Base-by-base conservation (phyloP, 441 rosid genomes). In the Adansonia gregorii region DNA sequence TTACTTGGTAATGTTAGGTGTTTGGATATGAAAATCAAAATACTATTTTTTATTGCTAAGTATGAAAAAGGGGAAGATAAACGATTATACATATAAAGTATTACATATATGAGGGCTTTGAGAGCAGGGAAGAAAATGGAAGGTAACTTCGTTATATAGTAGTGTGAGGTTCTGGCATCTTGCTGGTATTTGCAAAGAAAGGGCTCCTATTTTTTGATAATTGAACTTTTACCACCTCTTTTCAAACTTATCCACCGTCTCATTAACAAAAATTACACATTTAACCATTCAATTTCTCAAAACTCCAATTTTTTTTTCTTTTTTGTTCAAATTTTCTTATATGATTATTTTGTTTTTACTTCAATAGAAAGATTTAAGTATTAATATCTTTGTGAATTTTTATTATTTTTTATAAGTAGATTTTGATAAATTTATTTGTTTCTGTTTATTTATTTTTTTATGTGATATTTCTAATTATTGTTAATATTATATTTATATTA, bases 21-120 rank as follows among this genome's bases (percentile, higher is more conserved):
- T 60, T 74, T 46, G 68, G 66, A 65, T 20, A 74, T 74, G 77
- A 60, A 8, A 74, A 74, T 74, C 46, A 60, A 60, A 46, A 43
- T 64, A 11, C 7, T 35, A 11, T 3, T 20, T 39, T 73, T 73
- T 73, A 73, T 74, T 74, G 22, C 11, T 60, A 60, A 31, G 15
- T 59, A 12, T 9, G 11, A 8, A 58, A 43, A 73, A 58, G 8
- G 24, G 4, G 15, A 73, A 59, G 45, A 19, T 1, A 17, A 12
- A 12, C 0, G 3, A 22, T 35, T 35, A 35, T 35, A 35, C 0
- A 35, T 35, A 35, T 35, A 20, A 68, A 46, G 7, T 48, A 41
- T 17, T 8, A 4, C 4, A 27, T 12, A 65, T 65, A 51, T 24
- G 27, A 27, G 61, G 74, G 74, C 74, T 51, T 68, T 51, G 8